Evolutionary conservation across 805 yeast species (phyloP), one percentile per base, ranked within the genome.

Genomic region (Pachysolen tannophilus): DNA sequence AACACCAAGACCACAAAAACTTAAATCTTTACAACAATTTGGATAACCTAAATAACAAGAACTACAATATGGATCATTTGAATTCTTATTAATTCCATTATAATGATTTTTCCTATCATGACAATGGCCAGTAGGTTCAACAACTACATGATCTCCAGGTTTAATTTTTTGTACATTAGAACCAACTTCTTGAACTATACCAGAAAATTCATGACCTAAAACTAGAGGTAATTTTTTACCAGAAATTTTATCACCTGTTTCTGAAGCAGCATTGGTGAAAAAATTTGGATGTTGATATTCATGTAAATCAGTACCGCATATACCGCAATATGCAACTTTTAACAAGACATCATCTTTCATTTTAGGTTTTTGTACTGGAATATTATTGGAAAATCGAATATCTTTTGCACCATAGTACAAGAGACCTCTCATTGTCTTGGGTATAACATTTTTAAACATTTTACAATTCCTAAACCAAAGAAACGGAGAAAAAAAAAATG

Each of bases 251-350:
- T 47, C 35, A 19, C 65, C 65, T 27, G 56, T 55, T 11, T 58
- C 52, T 4, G 62, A 60, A 5, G 26, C 5, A 4, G 26, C 26
- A 5, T 23, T 52, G 57, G 35, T 65, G 50, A 72, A 69, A 47
- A 75, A 72, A 36, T 69, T 67, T 6, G 82, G 80, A 1, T 75
- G 76, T 19, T 67, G 72, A 44, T 61, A 75, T 46, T 76, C 73
- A 41, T 69, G 72, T 30, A 72, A 49, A 45, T 72, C 78, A 6
- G 73, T 60, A 11, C 79, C 79, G 43, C 80, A 73, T 33, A 73
- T 71, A 2, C 78, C 79, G 41, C 76, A 67, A 49, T 59, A 71
- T 5, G 53, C 58, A 20, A 56, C 44, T 33, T 56, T 45, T 18
- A 58, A 36, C 20, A 51, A 48, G 19, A 58, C 52, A 34, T 55